These are phyloP conservation scores for Aspergillus sp. DNA, from an alignment of 2,329 filamentous ascomycete genomes.

Conservation along the genomic window DNA sequence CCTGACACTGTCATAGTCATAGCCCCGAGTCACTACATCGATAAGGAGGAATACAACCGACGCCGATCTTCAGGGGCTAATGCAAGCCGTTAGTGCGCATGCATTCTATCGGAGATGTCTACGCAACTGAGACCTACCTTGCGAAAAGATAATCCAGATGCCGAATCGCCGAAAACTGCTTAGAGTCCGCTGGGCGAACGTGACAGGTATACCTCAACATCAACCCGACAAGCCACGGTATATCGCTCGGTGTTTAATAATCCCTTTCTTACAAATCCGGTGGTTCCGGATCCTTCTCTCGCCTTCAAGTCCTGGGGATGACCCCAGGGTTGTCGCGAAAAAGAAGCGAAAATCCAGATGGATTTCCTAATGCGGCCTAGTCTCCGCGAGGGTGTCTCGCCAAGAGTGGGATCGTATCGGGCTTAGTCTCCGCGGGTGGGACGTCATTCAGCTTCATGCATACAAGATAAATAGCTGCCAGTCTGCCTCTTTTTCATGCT, in stretches of 20 bases:
- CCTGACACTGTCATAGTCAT: too few species aligned
- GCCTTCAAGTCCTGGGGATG: too few species aligned
- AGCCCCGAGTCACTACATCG: too few species aligned
- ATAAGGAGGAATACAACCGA: too few species aligned
- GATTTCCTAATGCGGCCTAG: slow-evolving; percentile 1
- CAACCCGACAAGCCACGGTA: too few species aligned
- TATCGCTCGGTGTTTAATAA: too few species aligned
- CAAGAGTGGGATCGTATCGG: neutral
- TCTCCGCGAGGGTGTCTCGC: slow-evolving; percentile 2
- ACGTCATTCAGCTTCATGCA: neutral
- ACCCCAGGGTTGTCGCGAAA: neutral
- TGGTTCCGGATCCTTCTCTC: too few species aligned
- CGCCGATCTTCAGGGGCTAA: too few species aligned
- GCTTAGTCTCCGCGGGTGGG: slow-evolving; percentile 4
- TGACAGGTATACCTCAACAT: too few species aligned
- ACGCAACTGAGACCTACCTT: neutral
- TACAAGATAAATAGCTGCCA: neutral
- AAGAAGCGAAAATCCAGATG: neutral
- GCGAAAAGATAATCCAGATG: neutral
- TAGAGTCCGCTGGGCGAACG: too few species aligned
- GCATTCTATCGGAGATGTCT: neutral
- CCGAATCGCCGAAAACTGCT: neutral
- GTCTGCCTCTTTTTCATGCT: neutral
- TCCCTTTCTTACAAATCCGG: too few species aligned
- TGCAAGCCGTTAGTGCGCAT: neutral